phyloP scores from a whole-genome alignment of 2,329 filamentous ascomycete species.

The Neurospora crassa region DNA sequence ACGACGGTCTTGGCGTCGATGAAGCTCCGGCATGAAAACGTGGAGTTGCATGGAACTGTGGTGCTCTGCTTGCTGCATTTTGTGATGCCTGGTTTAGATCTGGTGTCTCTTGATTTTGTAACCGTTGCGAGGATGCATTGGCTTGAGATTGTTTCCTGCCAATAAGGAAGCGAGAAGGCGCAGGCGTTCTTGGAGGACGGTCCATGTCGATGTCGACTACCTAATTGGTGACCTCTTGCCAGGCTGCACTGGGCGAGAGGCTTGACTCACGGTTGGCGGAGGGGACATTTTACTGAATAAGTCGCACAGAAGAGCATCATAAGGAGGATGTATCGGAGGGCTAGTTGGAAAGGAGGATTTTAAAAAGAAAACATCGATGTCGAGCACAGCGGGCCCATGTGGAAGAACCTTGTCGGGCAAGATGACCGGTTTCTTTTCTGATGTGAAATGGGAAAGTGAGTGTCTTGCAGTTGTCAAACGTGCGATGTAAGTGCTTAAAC shows the following conservation, averaged over 20 bases:
- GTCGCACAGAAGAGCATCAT: neutral
- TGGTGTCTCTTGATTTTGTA: constrained; percentile 5
- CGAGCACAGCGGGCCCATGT: neutral
- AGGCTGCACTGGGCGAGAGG: neutral
- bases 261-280: constrained; percentile 10
- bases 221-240: neutral
- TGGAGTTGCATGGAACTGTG: constrained; percentile 18
- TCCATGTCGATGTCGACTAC: neutral
- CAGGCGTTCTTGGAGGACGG: constrained; percentile 16
- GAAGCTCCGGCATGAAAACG: constrained; percentile 13
- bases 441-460: neutral
- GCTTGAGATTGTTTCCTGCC: constrained; percentile 13
- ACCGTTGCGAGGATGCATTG: neutral
- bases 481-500: neutral
- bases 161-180: constrained; percentile 19
- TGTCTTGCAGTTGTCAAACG: neutral
- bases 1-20: constrained; percentile 10
- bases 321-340: neutral
- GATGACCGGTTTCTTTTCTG: neutral
- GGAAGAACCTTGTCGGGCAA: neutral
- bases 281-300: constrained; percentile 2
- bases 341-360: neutral
- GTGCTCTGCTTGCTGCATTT: constrained; percentile 8
- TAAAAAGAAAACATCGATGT: neutral
- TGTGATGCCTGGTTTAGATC: constrained; percentile 7